A percentile compares a stretch with the other conserved stretches of the same genome.
Conservation (phyloP, 169 alveolate genomes). For the Eimeria acervulina region DNA sequence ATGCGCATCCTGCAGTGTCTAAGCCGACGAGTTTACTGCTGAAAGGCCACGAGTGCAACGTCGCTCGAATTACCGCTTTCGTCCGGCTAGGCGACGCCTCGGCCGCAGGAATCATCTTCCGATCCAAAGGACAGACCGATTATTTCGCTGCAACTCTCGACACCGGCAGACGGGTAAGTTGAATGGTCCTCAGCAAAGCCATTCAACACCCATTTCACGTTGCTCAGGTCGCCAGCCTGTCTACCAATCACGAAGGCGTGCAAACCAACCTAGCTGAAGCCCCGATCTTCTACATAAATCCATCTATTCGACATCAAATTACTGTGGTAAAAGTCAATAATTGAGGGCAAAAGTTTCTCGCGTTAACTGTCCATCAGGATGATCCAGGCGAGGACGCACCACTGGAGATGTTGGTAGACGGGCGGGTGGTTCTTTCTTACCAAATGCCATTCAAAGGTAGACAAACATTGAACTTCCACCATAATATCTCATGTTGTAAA, state of each 20-base stretch:
- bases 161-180: slow-evolving; percentile 30
- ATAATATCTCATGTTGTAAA: background rate
- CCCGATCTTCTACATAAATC: slow-evolving; percentile 74
- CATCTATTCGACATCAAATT: slow-evolving; percentile 77
- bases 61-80: slow-evolving; percentile 48
- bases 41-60: slow-evolving; percentile 72
- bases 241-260: slow-evolving; percentile 20
- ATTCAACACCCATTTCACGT: background rate
- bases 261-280: slow-evolving; percentile 7
- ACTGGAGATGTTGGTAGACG: slow-evolving; percentile 65
- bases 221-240: slow-evolving; percentile 55
- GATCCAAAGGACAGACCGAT: slow-evolving; percentile 65
- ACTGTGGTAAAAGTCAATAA: slow-evolving; percentile 49
- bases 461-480: no score
- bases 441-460: slow-evolving; percentile 56
- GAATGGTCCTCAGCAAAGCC: background rate
- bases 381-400: slow-evolving; percentile 72
- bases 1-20: slow-evolving; percentile 21
- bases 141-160: slow-evolving; percentile 62
- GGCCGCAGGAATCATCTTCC: slow-evolving; percentile 72
- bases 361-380: slow-evolving; percentile 5
- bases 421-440: slow-evolving; percentile 22
- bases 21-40: slow-evolving; percentile 62
- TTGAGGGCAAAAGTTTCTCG: background rate
- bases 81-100: slow-evolving; percentile 69